Percentiles rank a stretch among this genome's conserved stretches.
Evolutionary conservation across 768 basidiomycete genomes (phyloP).

Genomic region (Lanmaoa rubissima): DNA sequence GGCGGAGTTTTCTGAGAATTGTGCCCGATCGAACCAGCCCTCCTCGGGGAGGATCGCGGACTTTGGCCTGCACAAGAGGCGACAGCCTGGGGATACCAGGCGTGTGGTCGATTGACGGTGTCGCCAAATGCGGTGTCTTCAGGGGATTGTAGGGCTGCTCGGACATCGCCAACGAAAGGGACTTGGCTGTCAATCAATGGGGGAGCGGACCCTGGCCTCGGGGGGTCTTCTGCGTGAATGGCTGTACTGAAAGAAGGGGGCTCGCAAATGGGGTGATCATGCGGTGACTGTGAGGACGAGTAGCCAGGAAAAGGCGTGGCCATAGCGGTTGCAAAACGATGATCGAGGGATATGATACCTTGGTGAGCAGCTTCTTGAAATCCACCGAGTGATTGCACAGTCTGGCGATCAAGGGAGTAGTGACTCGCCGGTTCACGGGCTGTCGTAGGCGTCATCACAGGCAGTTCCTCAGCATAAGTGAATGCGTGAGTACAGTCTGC

Average conservation of each 20-base stretch:
- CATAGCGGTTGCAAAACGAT: conserved; percentile 17
- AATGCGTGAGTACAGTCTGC: conserved; percentile 16
- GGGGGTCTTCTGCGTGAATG: conserved; percentile 21
- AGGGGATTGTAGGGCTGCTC: conserved; percentile 20
- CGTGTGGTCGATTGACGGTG: conserved; percentile 16
- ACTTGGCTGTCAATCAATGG: conserved; percentile 29
- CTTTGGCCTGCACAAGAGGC: conserved; percentile 23
- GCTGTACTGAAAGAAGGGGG: conserved; percentile 29
- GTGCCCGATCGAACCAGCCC: conserved; percentile 33
- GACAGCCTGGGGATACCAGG: conserved; percentile 21
- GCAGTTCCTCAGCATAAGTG: conserved; percentile 13
- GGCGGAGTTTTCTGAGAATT: conserved; percentile 29
- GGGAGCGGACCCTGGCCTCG: conserved; percentile 29
- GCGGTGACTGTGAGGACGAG: conserved; percentile 31
- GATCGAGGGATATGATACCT: conserved; percentile 25
- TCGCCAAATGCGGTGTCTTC: conserved; percentile 16
- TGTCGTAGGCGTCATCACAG: conserved; percentile 14
- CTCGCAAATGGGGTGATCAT: conserved; percentile 27
- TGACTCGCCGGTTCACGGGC: conserved; percentile 11
- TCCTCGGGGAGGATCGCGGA: conserved; percentile 33
- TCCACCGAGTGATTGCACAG: conserved; percentile 19
- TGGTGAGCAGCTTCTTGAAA: conserved; percentile 17
- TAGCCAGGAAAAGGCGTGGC: conserved; percentile 32
- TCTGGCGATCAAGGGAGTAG: conserved; percentile 15
- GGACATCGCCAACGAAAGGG: conserved; percentile 28